Evolutionary conservation across 1,284 basidiomycete genomes (phyloP).

Genomic region (Ceratobasidium sp.): DNA sequence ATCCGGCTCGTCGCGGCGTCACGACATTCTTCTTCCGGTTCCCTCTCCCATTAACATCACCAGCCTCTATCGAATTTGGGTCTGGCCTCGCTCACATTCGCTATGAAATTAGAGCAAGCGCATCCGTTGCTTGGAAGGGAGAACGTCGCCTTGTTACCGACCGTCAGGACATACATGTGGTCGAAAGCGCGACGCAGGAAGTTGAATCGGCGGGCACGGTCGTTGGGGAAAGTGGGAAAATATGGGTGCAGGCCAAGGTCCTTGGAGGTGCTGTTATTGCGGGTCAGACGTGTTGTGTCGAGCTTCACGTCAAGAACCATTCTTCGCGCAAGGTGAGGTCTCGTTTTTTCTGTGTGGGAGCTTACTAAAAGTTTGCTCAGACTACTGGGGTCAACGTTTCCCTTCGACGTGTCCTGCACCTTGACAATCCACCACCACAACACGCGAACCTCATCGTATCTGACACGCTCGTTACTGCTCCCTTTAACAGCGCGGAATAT

Average conservation of each 20-base stretch:
- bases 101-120: slow-evolving; percentile 76
- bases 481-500: slow-evolving; percentile 76
- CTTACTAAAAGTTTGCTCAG: slow-evolving; percentile 55
- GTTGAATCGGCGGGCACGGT: slow-evolving; percentile 61
- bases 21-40: slow-evolving; percentile 80
- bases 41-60: slow-evolving; percentile 70
- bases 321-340: slow-evolving; percentile 72
- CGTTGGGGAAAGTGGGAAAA: slow-evolving; percentile 77
- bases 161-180: slow-evolving; percentile 69
- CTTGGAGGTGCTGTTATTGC: slow-evolving; percentile 70
- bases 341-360: slow-evolving; percentile 2
- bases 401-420: slow-evolving; percentile 67
- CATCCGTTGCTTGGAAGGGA: slow-evolving; percentile 75
- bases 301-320: slow-evolving; percentile 81
- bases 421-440: slow-evolving; percentile 61
- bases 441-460: slow-evolving; percentile 63
- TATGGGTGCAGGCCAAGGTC: slow-evolving; percentile 75
- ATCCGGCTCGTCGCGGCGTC: slow-evolving; percentile 72
- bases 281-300: slow-evolving; percentile 73
- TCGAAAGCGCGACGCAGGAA: slow-evolving; percentile 58
- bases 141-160: slow-evolving; percentile 72
- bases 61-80: slow-evolving; percentile 74
- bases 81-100: slow-evolving; percentile 70
- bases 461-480: slow-evolving; percentile 72
- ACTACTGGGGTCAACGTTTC: slow-evolving; percentile 71